Evolutionary conservation across 225 moss, liverwort and hornwort genomes (phyloP), one percentile per base, ranked within the genome.

Genomic region (Polytrichum formosum): DNA sequence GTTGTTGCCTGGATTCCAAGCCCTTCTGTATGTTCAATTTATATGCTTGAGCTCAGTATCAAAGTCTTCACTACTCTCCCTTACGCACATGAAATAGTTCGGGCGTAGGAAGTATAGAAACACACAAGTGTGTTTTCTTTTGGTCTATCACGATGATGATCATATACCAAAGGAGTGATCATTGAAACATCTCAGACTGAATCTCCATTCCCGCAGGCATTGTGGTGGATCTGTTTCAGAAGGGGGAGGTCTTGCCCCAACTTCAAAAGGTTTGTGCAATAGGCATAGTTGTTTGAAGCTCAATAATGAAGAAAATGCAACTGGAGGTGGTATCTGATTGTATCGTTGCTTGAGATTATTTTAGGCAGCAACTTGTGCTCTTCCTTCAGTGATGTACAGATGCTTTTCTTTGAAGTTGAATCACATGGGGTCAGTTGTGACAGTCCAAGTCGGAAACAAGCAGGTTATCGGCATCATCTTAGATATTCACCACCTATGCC

Each of bases 171-270:
- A 46, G 46, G 46, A 46, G 2, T 13, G 46, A 16, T 13, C 23
- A 46, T 13, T 13, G 46, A 46, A 46, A 46, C 13, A 46, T 46
- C 13, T 46, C 37, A 37, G 46, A 46, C 46, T 46, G 46, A 13
- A 46, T 10, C 46, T 46, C 46, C 46, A 33, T 56, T 73, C 13
- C 54, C 61, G 66, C 87, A 83, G 93, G 93, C 59, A 89, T 93
- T 46, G 68, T 93, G 26, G 85, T 91, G 54, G 93, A 93, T 76
- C 77, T 91, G 54, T 91, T 93, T 68, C 83, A 83, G 54, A 83
- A 82, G 65, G 91, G 93, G 53, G 85, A 78, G 78, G 83, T 91
- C 18, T 64, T 78, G 56, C 84, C 73, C 53, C 83, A 87, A 63
- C 93, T 93, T 69, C 89, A 83, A 54, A 72, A 84, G 79, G 91